A percentile compares a stretch with the other conserved stretches of the same genome.
Conservation (phyloP, 495 filamentous ascomycete genomes). For the Trichoderma orchidacearum region DNA sequence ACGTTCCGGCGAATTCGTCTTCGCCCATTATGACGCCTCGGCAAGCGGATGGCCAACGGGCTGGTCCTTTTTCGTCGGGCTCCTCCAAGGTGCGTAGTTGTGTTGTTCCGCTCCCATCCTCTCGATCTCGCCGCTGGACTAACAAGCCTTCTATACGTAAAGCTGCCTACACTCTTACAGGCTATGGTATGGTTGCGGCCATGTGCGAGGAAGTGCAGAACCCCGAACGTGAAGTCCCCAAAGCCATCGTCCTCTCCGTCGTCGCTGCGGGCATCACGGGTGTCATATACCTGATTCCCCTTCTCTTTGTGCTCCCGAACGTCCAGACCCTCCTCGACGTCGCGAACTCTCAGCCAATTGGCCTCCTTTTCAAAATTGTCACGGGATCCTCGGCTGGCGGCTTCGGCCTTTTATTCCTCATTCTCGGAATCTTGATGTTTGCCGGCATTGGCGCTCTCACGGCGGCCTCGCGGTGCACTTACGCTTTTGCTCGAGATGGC, state of each 20-base stretch:
- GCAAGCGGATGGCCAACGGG: slow-evolving; percentile 35
- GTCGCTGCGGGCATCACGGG: slow-evolving; percentile 40
- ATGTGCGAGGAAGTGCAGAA: slow-evolving; percentile 40
- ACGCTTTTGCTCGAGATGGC: slow-evolving; percentile 47
- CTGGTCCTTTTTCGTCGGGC: slow-evolving; percentile 25
- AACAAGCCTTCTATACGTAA: background rate
- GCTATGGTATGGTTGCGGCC: slow-evolving; percentile 41
- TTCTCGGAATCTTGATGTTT: slow-evolving; percentile 54
- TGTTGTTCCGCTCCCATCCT: background rate
- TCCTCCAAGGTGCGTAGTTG: background rate
- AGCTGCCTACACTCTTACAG: slow-evolving; percentile 37
- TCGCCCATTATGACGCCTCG: slow-evolving; percentile 39
- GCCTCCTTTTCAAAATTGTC: slow-evolving; percentile 40
- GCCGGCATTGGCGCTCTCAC: slow-evolving; percentile 45
- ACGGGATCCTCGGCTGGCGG: slow-evolving; percentile 50
- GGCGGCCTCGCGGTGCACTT: slow-evolving; percentile 45
- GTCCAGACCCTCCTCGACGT: slow-evolving; percentile 33
- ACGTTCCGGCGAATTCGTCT: slow-evolving; percentile 40
- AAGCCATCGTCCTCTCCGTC: slow-evolving; percentile 43
- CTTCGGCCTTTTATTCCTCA: slow-evolving; percentile 58
- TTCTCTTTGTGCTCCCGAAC: slow-evolving; percentile 49
- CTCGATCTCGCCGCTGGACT: background rate
- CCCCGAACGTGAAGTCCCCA: slow-evolving; percentile 40
- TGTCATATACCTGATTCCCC: slow-evolving; percentile 39
- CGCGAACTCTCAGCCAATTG: slow-evolving; percentile 44